A percentile compares a stretch with the other conserved stretches of the same genome.
phyloP scores from a whole-genome alignment of 2,329 filamentous ascomycete species.

The Aureobasidium mangrovei region DNA sequence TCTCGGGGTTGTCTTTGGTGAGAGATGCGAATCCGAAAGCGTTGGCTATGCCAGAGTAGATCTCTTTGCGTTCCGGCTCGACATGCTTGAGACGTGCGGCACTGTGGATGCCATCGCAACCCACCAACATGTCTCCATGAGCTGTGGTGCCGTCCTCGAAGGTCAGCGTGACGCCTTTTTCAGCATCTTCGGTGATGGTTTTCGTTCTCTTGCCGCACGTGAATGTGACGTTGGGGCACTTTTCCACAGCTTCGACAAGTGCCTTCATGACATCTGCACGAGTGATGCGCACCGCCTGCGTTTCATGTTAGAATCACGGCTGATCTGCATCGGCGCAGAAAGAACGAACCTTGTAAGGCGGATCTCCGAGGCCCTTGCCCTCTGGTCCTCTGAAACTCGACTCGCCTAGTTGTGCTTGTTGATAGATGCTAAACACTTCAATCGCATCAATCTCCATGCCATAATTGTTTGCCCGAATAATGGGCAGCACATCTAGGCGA shows the following conservation, averaged over 20 bases:
- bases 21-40: constrained; percentile 38
- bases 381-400: constrained; percentile 34
- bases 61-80: constrained; percentile 34
- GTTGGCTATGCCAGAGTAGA: constrained; percentile 39
- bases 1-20: constrained; percentile 17
- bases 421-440: constrained; percentile 38
- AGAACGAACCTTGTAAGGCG: constrained; percentile 31
- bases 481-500: constrained; percentile 27
- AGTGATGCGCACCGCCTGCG: constrained; percentile 33
- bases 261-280: constrained; percentile 36
- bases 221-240: constrained; percentile 33
- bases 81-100: constrained; percentile 36
- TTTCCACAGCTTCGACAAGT: constrained; percentile 33
- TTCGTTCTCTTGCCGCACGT: constrained; percentile 36
- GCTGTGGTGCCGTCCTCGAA: constrained; percentile 29
- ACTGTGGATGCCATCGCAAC: constrained; percentile 32
- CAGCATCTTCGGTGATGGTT: constrained; percentile 31
- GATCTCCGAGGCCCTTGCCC: constrained; percentile 35
- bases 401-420: constrained; percentile 33
- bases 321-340: too few species aligned
- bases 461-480: constrained; percentile 32
- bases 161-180: constrained; percentile 26
- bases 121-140: constrained; percentile 28
- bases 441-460: constrained; percentile 36
- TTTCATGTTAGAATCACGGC: background rate